phyloP scores from a whole-genome alignment of 345 rosid species.

The Salix brachista region DNA sequence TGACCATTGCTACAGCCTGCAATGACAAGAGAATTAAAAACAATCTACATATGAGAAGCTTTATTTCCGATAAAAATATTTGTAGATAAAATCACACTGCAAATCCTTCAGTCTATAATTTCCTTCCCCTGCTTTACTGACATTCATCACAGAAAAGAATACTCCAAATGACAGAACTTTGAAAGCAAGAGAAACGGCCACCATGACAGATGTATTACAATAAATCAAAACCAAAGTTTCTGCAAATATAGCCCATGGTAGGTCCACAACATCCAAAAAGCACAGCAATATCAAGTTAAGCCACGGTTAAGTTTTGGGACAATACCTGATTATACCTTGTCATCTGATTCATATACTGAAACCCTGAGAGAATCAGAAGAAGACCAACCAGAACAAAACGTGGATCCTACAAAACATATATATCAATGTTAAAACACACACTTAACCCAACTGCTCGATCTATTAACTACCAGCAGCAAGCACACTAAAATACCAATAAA shows the following conservation, averaged over 20 bases:
- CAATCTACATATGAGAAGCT: neutral
- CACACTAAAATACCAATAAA: neutral
- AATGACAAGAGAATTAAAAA: neutral
- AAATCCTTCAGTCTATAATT: neutral
- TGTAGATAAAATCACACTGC: neutral
- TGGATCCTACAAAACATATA: conserved; percentile 62
- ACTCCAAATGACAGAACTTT: neutral
- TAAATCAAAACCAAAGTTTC: neutral
- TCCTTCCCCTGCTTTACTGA: neutral
- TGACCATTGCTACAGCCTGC: conserved; percentile 85
- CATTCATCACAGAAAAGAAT: neutral
- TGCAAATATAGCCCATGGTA: neutral
- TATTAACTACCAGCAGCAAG: neutral
- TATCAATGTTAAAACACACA: neutral
- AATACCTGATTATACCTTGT: conserved; percentile 87
- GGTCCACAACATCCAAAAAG: neutral
- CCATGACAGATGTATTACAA: neutral
- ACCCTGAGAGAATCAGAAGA: conserved; percentile 73
- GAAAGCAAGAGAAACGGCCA: neutral
- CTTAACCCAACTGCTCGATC: neutral
- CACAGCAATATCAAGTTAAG: conserved; percentile 4
- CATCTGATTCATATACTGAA: conserved; percentile 76
- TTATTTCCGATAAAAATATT: too few relatives aligned
- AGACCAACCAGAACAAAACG: conserved; percentile 86
- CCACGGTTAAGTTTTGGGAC: neutral